Evolutionary conservation across 225 moss, liverwort and hornwort species (phyloP).

Genomic region (Straminergon stramineum): DNA sequence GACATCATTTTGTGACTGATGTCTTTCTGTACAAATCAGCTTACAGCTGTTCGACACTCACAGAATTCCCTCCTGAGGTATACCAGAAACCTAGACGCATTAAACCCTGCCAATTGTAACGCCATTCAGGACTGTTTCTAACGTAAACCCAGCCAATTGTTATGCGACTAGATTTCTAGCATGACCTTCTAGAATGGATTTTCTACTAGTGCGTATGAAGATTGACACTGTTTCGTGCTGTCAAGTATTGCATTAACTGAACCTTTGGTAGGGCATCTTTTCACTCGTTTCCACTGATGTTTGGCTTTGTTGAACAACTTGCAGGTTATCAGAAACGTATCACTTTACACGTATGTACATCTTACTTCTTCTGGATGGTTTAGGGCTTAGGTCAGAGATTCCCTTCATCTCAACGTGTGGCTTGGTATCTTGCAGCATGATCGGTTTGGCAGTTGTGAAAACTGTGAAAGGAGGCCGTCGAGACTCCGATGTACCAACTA

Average conservation of each 20-base stretch:
- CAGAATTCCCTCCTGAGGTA: not conserved
- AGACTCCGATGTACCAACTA: constrained; percentile 40
- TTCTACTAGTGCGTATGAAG: not conserved
- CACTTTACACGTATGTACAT: constrained; percentile 64
- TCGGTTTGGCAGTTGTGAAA: constrained; percentile 51
- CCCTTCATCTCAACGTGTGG: not conserved
- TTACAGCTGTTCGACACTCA: not conserved
- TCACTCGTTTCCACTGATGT: not conserved
- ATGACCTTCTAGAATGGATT: not conserved
- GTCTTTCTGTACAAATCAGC: not conserved
- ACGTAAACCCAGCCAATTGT: not conserved
- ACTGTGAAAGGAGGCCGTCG: constrained; percentile 29
- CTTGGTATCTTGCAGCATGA: constrained; percentile 56
- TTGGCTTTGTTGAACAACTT: not conserved
- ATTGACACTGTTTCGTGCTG: not conserved
- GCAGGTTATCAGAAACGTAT: constrained; percentile 84
- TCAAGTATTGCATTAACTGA: not conserved
- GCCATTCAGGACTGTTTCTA: not conserved
- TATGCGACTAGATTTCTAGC: not conserved
- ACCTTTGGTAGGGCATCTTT: not conserved
- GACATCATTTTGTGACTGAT: not conserved
- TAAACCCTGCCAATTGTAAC: not conserved
- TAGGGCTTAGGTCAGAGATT: not conserved
- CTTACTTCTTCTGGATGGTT: not conserved
- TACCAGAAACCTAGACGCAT: not conserved